These are phyloP conservation scores for Solanum habrochaites DNA, from an alignment of 257 asterid genomes.

Conservation along the genomic window DNA sequence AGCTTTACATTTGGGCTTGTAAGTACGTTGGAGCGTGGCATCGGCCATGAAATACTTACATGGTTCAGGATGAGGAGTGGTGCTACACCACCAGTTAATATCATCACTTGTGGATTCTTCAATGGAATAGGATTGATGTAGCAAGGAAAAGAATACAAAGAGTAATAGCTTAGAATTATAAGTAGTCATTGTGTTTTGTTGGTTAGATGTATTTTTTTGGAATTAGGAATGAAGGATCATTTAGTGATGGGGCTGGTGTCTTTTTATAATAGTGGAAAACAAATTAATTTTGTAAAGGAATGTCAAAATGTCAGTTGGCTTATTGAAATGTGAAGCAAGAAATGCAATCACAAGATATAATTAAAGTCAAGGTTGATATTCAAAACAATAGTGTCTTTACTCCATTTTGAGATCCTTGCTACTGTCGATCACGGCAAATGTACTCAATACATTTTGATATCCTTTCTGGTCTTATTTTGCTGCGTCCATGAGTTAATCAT, in stretches of 20 bases:
- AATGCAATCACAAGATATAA: background rate
- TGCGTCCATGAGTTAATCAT: background rate
- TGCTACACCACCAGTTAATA: constrained; percentile 50
- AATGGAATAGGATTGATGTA: background rate
- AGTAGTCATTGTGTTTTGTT: background rate
- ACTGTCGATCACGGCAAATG: constrained; percentile 52
- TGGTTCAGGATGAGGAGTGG: constrained; percentile 53
- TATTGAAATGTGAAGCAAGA: background rate
- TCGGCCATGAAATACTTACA: constrained; percentile 43
- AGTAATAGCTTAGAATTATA: background rate
- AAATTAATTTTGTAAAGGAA: background rate
- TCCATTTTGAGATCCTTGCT: constrained; percentile 41
- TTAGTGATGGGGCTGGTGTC: background rate
- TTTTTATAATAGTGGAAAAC: background rate
- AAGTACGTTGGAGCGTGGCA: background rate
- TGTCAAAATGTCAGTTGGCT: background rate
- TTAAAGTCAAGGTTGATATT: constrained; percentile 3
- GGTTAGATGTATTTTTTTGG: background rate
- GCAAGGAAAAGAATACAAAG: constrained; percentile 1
- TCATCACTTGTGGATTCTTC: constrained; percentile 4
- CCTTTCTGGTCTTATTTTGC: background rate
- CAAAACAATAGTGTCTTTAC: constrained; percentile 6
- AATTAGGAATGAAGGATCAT: background rate
- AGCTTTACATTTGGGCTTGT: constrained; percentile 19
- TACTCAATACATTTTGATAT: constrained; percentile 23